phyloP scores from a whole-genome alignment of 192 early-diverging fungal genomes.

The Backusella sp. region DNA sequence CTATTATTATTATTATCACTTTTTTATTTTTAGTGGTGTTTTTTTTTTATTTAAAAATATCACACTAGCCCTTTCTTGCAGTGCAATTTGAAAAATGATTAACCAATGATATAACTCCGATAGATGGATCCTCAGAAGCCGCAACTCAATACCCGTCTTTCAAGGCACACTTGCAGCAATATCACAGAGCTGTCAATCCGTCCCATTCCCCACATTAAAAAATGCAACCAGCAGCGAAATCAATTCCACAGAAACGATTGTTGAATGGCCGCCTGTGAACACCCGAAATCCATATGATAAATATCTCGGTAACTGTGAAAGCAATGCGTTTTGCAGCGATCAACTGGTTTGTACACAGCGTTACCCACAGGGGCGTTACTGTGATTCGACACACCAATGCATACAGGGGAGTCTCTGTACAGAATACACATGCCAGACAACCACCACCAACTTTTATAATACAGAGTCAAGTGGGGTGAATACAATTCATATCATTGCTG shows the following conservation, averaged over 20 bases:
- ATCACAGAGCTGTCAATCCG: background rate
- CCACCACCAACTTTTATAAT: background rate
- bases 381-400: background rate
- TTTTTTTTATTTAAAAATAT: background rate
- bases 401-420: constrained; percentile 1
- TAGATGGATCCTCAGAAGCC: constrained; percentile 7
- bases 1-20: background rate
- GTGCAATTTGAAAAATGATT: background rate
- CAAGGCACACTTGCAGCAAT: background rate
- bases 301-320: background rate
- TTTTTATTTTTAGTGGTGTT: background rate
- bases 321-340: background rate
- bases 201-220: background rate
- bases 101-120: background rate
- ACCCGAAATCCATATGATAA: background rate
- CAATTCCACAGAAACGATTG: background rate
- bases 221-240: background rate
- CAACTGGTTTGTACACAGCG: background rate
- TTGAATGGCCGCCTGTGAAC: constrained; percentile 7
- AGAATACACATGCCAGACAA: background rate
- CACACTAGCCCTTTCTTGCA: background rate
- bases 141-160: constrained; percentile 4
- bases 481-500: constrained; percentile 1
- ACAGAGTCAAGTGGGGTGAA: background rate
- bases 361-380: background rate